These are phyloP conservation scores for Phytophthora capsici DNA, from an alignment of 352 stramenopile species.

Conservation along the genomic window DNA sequence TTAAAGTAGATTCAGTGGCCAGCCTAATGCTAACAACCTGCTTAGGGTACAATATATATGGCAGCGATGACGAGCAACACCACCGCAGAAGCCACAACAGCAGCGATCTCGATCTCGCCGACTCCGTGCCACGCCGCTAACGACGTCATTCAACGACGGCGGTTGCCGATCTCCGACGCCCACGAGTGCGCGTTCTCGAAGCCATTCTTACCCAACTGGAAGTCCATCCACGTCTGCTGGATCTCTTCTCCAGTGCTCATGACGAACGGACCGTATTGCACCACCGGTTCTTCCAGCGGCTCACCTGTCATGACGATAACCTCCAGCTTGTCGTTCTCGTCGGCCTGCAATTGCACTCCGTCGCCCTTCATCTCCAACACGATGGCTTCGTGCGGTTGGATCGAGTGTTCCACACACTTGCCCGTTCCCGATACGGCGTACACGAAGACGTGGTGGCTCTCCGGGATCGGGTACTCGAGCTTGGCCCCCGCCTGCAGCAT, in stretches of 20 bases:
- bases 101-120: background rate
- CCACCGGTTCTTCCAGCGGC: conserved; percentile 63
- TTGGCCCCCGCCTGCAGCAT: conserved; percentile 39
- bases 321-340: conserved; percentile 44
- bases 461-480: conserved; percentile 53
- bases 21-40: background rate
- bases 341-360: conserved; percentile 45
- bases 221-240: conserved; percentile 55
- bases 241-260: conserved; percentile 71
- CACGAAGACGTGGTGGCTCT: conserved; percentile 55
- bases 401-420: conserved; percentile 32
- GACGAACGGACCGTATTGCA: conserved; percentile 80
- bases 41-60: conserved; percentile 4
- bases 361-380: conserved; percentile 63
- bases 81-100: background rate
- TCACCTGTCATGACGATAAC: conserved; percentile 61
- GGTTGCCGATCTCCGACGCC: conserved; percentile 58
- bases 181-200: conserved; percentile 69
- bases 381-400: conserved; percentile 53
- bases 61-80: background rate
- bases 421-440: conserved; percentile 47
- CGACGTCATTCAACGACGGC: conserved; percentile 14
- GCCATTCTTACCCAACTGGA: conserved; percentile 59
- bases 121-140: background rate
- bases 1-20: background rate